Conservation (phyloP, 345 rosid species). For the Ceriops zippeliana region DNA sequence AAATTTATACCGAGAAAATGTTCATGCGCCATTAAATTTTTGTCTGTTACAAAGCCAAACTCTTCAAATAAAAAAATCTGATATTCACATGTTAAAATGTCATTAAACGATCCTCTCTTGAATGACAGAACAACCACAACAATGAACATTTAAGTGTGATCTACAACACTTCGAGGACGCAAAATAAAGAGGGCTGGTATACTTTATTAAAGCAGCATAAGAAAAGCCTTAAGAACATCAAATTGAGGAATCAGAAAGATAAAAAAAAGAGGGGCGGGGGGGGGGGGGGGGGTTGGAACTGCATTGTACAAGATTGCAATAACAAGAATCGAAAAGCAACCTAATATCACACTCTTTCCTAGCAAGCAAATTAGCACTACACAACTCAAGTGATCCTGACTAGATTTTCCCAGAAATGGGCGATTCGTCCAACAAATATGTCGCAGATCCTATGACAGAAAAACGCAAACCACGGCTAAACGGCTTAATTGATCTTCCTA, state of each 20-base stretch:
- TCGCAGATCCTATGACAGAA: constrained; percentile 20
- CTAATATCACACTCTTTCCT: constrained; percentile 6
- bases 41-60: background rate
- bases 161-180: background rate
- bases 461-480: background rate
- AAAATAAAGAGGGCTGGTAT: constrained; percentile 9
- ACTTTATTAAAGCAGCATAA: background rate
- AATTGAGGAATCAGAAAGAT: constrained; percentile 15
- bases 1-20: constrained; percentile 16
- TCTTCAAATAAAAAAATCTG: background rate
- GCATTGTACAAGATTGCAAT: constrained; percentile 21
- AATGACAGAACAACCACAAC: background rate
- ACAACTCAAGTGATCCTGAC: constrained; percentile 11
- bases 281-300: background rate
- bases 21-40: background rate
- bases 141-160: constrained; percentile 4
- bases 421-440: constrained; percentile 3
- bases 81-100: background rate
- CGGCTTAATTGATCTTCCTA: too few species aligned
- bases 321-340: constrained; percentile 14
- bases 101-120: background rate
- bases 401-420: constrained; percentile 18
- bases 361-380: constrained; percentile 10
- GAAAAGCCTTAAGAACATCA: constrained; percentile 13
- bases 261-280: background rate